Base-by-base conservation (phyloP, 2,329 filamentous ascomycete genomes). In the Cercospora sp. region DNA sequence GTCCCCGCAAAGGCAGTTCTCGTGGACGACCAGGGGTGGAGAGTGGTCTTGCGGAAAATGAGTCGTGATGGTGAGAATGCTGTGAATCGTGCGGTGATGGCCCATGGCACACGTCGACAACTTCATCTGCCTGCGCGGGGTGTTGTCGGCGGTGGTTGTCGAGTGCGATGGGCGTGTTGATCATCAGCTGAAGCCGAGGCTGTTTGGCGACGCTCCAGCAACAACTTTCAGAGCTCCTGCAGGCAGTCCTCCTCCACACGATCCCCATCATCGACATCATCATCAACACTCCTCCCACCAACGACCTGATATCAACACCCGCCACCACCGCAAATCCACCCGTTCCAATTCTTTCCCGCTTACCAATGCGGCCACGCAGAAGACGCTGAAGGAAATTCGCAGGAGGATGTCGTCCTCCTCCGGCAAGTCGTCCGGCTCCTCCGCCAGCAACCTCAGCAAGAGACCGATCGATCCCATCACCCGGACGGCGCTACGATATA, bases 401-500 rank as follows among this genome's bases (percentile, higher is more conserved):
- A 60, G 67, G 60, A 68, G 67, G 60, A 68, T 68, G 67, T 68
- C 67, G 48, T 68, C 66, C 20, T 67, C 66, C 12, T 60, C 66
- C 23, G 51, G 33, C 51, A 55, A 31, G 26, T 65, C 64, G 31
- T 65, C 51, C 30, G 51, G 66, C 42, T 65, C 64, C 20, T 68
- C 66, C 51, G 55, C 51, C 30, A 68, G 67, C 48, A 53, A 28
- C 28, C 60, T 66, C n/a, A 72, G 69, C 69, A 70, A 63, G 63
- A 65, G 72, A 45, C 74, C 73, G 9, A 60, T 85, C 68, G 91
- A 94, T 72, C 90, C 91, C 5, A 85, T 96, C 70, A 85, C 96
- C 66, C 91, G 92, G 79, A 96, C 95, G 79, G 90, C 92, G 53
- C 85, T 97, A 67, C 90, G 93, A 72, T 94, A 97, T 80, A 95